Base-by-base conservation (phyloP, 768 basidiomycete species). In the Hemileccinum impolitum region DNA sequence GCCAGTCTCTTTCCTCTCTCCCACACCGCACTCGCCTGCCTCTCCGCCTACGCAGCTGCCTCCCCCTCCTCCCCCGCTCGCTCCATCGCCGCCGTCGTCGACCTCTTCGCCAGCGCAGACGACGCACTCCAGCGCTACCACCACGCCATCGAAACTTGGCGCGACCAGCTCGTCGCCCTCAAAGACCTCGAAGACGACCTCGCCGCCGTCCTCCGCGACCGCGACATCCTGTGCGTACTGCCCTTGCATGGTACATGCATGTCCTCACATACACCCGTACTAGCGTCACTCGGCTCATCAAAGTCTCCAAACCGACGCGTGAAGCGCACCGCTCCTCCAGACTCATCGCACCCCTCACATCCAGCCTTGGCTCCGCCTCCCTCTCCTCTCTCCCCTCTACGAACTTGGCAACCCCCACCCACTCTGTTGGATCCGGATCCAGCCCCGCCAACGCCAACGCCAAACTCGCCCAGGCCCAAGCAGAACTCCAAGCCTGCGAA, bases 401-500 rank as follows among this genome's bases (percentile, higher is more conserved):
- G 17, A 61, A 64, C 54, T 61, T 58, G 48, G 30, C 37, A 28
- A 39, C 63, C 0, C 58, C 70, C 14, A 45, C 59, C 9, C 15
- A 15, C n/a, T 23, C 23, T 23, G n/a, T 9, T 9, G 55, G 61
- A 47, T 57, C 56, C 39, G 43, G 52, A 7, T 12, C 28, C 26
- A 30, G 53, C 17, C 48, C 58, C 19, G 54, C 58, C 18, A 52
- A 45, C 15, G 53, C 61, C 28, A 67, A 52, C 37, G 39, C 68
- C 15, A 89, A 87, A 59, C 74, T 89, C 8, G 71, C 72, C 0
- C 69, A 79, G 3, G 87, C 89, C 0, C 90, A 91, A 55, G 71
- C 83, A 0, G 86, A 91, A 54, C 72, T 92, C 17, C 89, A 90
- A 57, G 90, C 87, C 9, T 93, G 90, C 63, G 90, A 93, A 61